Base-by-base conservation (phyloP, 352 stramenopile genomes). In the Phytophthora kernoviae region DNA sequence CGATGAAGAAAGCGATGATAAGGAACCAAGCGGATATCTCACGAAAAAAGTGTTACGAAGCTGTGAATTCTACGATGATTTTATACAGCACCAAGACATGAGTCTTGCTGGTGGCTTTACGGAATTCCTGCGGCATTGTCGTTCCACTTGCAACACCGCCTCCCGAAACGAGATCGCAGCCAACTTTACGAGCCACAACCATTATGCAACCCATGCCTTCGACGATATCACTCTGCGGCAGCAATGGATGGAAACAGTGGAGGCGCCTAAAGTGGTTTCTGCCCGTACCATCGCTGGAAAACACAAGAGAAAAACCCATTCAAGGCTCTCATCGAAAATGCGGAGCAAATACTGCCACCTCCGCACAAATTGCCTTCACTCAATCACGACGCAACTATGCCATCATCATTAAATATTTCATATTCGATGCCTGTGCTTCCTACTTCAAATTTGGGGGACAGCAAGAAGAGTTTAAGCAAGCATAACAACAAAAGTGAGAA, bases 41-140 rank as follows among this genome's bases (percentile, higher is more conserved):
- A 88, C 73, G n/a, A 87, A 86, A 44, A 90, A 89, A 41, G 68
- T 88, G 26, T 7, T 89, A 18, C 65, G 84, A 26, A 88, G 77
- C 58, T 91, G 81, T 42, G 77, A 87, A 26, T 91, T 90, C 37
- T 84, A 73, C 58, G 70, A 88, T 22, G 60, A 73, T 33, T 87
- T 75, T 55, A 54, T 69, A 20, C 61, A 37, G 4, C 65, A 59
- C 8, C 54, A 68, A 15, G 75, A 87, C 52, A 62, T 78, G 52
- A 88, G 79, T 34, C 48, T 87, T 30, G 69, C 57, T 17, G 71
- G 62, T 15, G 79, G 81, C 15, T 85, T 77, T 32, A 49, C 27
- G 0, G 65, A 75, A 41, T 80, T 11, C 37, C 49, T 8, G 33
- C 53, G 11, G 72, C 75, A 5, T 64, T 88, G n/a, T 43, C 49